Base-by-base conservation (phyloP, 768 basidiomycete genomes). In the Russula emetica region DNA sequence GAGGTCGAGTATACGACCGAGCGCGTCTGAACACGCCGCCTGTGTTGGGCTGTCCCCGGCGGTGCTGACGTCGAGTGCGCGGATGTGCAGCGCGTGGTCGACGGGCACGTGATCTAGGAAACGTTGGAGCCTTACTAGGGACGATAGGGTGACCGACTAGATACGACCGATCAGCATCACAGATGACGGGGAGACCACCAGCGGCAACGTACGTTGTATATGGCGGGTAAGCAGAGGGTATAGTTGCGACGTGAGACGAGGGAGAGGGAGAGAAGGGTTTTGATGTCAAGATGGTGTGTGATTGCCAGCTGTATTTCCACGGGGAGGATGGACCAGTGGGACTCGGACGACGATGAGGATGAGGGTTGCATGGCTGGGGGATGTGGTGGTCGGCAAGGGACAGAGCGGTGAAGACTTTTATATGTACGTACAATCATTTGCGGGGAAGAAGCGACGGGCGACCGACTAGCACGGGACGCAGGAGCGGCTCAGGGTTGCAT, bases 31-130 rank as follows among this genome's bases (percentile, higher is more conserved):
- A 20, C 62, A 60, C 3, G 62, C 30, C 7, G 55, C 38, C n/a
- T 52, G 49, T 50, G 64, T 28, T 13, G 51, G 22, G 51, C 9
- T 47, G 45, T 5, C 32, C 34, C 7, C 18, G 50, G 22, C 52
- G 49, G 60, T 69, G 66, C 38, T 60, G 62, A 69, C 32, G 38
- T 60, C 58, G 42, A 69, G 66, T 2, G 49, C 10, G 32, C 66
- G 68, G n/a, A 69, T 62, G 30, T 62, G 54, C 9, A n/a, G 24
- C 62, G 45, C 66, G 50, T 69, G 61, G 38, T 38, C 30, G 1
- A 54, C 50, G 14, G 66, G 63, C 61, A 69, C 62, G 60, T 58
- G 60, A 55, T 60, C 59, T 22, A 69, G 16, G 38, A 69, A 69
- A n/a, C 47, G 52, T 45, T 67, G 68, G 50, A 69, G 68, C 40